Evolutionary conservation across 1,284 basidiomycete species (phyloP), one percentile per base, ranked within the genome.

Genomic region (Xerocomus nothofagi): DNA sequence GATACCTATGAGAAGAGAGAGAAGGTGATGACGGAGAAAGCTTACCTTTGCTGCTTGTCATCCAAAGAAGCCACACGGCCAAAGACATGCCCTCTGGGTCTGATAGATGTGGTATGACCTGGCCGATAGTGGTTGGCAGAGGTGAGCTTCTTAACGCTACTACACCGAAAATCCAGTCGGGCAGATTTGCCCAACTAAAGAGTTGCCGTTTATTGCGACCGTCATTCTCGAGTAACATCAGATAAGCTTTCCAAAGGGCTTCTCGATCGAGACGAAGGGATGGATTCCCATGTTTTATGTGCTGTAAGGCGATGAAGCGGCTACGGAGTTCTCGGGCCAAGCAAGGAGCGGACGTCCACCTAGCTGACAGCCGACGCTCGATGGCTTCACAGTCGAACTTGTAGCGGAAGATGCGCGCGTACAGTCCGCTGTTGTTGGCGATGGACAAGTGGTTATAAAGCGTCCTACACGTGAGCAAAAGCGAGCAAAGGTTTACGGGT

Each of bases 201-300:
- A 78, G 67, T 51, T 87, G 86, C 2, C 60, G 61, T 34, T 76
- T 66, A 61, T 90, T 91, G 61, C 75, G 74, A 33, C 83, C 84
- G 56, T 89, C 83, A 61, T 83, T 84, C 69, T 90, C 88, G 9
- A 79, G 67, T 51, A 86, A 60, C 81, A 90, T 85, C 51, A 88
- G 56, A 60, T 83, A 87, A 0, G 79, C 74, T 15, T 74, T 78
- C 83, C 86, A 88, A 15, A 78, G 61, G 47, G 76, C 73, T 31
- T 73, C 68, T 31, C 57, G 38, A 33, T 66, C 51, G 17, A 63
- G 57, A n/a, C 53, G 44, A 21, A 47, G 26, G 42, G 54, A 54
- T 2, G 48, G 55, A 18, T 18, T 50, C 9, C 62, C 63, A 7
- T 43, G 51, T 42, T 68, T 69, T 45, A 78, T 71, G 39, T 74